phyloP scores from a whole-genome alignment of 2,329 filamentous ascomycete species.

The Colletotrichum tanaceti region DNA sequence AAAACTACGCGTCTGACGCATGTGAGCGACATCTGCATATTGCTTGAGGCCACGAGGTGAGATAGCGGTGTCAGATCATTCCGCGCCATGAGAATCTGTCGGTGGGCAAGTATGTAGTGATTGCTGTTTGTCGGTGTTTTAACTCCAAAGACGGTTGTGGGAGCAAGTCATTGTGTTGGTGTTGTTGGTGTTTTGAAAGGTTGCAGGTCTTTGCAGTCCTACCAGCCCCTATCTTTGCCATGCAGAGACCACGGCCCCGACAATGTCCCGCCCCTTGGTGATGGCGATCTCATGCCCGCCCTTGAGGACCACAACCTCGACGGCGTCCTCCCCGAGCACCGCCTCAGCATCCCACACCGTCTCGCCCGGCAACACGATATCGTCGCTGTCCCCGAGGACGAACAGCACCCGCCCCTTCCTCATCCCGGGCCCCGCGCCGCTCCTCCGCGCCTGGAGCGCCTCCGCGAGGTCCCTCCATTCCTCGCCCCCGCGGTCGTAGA shows the following conservation, averaged over 20 bases:
- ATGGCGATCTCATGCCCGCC: constrained; percentile 79
- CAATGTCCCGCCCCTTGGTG: constrained; percentile 68
- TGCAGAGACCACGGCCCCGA: constrained; percentile 52
- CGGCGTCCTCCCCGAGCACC: constrained; percentile 67
- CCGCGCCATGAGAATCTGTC: no score
- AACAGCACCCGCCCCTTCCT: constrained; percentile 67
- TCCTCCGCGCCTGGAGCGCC: constrained; percentile 59
- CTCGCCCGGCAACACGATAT: constrained; percentile 74
- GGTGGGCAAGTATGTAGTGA: no score
- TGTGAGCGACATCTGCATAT: no score
- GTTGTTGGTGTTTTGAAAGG: no score
- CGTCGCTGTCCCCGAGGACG: constrained; percentile 74
- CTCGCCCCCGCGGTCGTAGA: constrained; percentile 69
- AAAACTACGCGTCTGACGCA: no score
- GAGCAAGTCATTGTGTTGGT: no score
- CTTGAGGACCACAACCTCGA: constrained; percentile 67
- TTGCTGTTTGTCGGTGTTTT: no score
- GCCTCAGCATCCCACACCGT: constrained; percentile 68
- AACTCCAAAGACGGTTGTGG: no score
- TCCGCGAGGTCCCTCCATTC: constrained; percentile 70
- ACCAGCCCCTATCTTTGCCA: constrained; percentile 44
- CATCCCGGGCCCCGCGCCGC: constrained; percentile 49
- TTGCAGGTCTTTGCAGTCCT: no score
- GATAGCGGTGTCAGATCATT: no score
- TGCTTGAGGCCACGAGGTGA: no score